A percentile compares a stretch with the other conserved stretches of the same genome.
Evolutionary conservation across 2,329 filamentous ascomycete species (phyloP).

Genomic region (Simplicillium sp.): DNA sequence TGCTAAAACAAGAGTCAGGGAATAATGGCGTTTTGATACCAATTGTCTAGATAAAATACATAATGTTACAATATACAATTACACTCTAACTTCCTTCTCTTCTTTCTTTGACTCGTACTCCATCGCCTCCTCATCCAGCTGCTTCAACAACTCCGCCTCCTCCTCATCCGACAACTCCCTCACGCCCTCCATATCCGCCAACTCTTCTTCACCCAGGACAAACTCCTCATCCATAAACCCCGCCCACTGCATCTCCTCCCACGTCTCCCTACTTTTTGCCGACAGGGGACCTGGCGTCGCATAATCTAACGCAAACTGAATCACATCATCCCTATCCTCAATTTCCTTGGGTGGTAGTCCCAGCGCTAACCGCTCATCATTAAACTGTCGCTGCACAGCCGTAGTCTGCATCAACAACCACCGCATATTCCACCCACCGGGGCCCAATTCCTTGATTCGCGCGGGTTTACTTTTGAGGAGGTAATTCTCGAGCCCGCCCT

Average conservation of each 20-base stretch:
- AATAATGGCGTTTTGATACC: not conserved
- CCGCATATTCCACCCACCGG: slow-evolving; percentile 81
- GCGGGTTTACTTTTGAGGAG: slow-evolving; percentile 69
- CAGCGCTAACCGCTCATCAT: slow-evolving; percentile 51
- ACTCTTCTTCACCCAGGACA: slow-evolving; percentile 30
- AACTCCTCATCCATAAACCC: slow-evolving; percentile 30
- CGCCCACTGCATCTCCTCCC: slow-evolving; percentile 28
- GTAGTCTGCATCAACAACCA: slow-evolving; percentile 81
- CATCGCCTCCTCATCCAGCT: slow-evolving; percentile 9
- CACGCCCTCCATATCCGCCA: slow-evolving; percentile 25
- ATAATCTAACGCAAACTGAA: slow-evolving; percentile 30
- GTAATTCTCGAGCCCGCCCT: slow-evolving; percentile 87
- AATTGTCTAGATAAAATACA: not conserved
- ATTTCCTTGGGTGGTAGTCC: slow-evolving; percentile 42
- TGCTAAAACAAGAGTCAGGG: not conserved
- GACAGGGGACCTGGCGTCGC: slow-evolving; percentile 30
- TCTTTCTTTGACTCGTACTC: slow-evolving; percentile 4
- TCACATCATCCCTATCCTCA: slow-evolving; percentile 25
- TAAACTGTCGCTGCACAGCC: slow-evolving; percentile 56
- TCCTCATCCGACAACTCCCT: slow-evolving; percentile 30
- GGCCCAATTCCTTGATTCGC: slow-evolving; percentile 77
- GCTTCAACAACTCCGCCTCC: slow-evolving; percentile 19
- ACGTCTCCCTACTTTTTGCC: slow-evolving; percentile 22
- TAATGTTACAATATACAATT: too few species aligned
- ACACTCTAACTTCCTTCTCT: not conserved